Evolutionary conservation across 2,329 filamentous ascomycete species (phyloP).

Genomic region (Boeremia lycopersici): DNA sequence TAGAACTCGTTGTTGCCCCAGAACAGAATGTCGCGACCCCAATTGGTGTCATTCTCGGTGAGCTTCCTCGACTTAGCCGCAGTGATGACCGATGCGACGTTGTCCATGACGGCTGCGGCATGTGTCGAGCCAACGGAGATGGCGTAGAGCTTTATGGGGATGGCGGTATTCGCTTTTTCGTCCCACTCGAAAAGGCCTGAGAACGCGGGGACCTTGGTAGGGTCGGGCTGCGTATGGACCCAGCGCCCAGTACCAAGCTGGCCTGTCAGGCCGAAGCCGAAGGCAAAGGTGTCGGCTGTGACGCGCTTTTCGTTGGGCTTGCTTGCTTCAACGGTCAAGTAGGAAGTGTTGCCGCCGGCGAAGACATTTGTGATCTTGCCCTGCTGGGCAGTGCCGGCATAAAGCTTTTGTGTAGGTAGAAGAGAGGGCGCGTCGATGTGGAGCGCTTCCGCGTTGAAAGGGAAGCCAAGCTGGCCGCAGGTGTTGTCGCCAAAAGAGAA

Average conservation of each 20-base stretch:
- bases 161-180: constrained; percentile 68
- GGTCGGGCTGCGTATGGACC: constrained; percentile 81
- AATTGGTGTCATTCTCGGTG: constrained; percentile 76
- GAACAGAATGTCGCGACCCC: constrained; percentile 86
- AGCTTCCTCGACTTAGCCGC: constrained; percentile 38
- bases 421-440: constrained; percentile 72
- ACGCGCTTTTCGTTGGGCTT: constrained; percentile 63
- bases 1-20: constrained; percentile 96
- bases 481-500: constrained; percentile 93
- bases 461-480: constrained; percentile 87
- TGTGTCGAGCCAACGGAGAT: constrained; percentile 82
- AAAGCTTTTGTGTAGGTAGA: constrained; percentile 74
- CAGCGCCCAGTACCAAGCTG: constrained; percentile 84
- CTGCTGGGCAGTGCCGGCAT: constrained; percentile 66
- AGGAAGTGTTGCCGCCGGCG: constrained; percentile 86
- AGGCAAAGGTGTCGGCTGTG: constrained; percentile 82
- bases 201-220: constrained; percentile 80
- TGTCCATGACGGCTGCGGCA: constrained; percentile 80
- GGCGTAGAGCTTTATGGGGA: constrained; percentile 77
- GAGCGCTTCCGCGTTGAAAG: constrained; percentile 66
- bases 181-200: constrained; percentile 88
- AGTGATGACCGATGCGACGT: constrained; percentile 71
- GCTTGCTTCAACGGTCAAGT: constrained; percentile 81
- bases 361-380: constrained; percentile 77
- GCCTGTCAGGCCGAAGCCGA: constrained; percentile 84